Conservation (phyloP, 345 rosid genomes). For the Raphanus sativus region DNA sequence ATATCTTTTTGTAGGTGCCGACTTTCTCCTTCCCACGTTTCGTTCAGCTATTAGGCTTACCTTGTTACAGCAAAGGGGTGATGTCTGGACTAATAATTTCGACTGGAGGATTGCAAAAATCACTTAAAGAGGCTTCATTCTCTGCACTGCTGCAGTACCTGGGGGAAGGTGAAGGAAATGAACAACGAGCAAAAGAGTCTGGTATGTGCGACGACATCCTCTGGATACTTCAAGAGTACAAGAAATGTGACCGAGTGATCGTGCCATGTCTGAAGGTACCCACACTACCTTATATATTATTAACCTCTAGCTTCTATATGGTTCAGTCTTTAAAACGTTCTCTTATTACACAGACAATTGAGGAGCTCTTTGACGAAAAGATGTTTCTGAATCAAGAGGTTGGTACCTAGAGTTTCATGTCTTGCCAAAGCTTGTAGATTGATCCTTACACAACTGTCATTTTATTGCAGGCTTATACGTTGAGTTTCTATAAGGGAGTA, state of each 20-base stretch:
- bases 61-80: conserved; percentile 66
- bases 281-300: background rate
- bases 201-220: conserved; percentile 61
- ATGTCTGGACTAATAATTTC: conserved; percentile 87
- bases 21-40: conserved; percentile 77
- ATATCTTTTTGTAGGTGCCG: conserved; percentile 68
- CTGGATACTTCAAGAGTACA: conserved; percentile 77
- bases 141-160: conserved; percentile 73
- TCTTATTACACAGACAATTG: conserved; percentile 65
- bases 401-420: conserved; percentile 32
- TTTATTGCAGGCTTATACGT: conserved; percentile 53
- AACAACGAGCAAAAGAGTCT: conserved; percentile 48
- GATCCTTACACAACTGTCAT: background rate
- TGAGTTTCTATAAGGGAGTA: conserved; percentile 52
- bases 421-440: background rate
- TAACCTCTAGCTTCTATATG: background rate
- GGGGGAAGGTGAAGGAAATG: conserved; percentile 41
- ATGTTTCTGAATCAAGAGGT: conserved; percentile 77
- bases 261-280: conserved; percentile 83
- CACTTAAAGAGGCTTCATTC: conserved; percentile 66
- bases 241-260: conserved; percentile 75
- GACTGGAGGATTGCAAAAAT: conserved; percentile 90
- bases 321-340: conserved; percentile 9
- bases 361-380: conserved; percentile 63
- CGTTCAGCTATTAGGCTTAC: conserved; percentile 57